Conservation (phyloP, 176 grass and related monocot genomes). For the Chrysopogon serrulatus region DNA sequence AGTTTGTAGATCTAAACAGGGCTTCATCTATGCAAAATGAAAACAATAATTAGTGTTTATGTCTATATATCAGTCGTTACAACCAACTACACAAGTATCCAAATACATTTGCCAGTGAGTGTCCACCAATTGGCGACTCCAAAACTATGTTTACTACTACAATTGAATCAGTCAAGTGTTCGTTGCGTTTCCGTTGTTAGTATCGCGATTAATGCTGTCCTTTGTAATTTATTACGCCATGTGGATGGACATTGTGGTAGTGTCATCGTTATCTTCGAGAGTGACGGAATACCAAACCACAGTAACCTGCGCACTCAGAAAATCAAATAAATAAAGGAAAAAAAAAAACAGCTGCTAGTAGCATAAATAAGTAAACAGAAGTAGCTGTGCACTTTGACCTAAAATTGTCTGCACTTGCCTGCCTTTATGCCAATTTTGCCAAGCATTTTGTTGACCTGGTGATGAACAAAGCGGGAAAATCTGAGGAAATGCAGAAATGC, state of each 20-base stretch:
- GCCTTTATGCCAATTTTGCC: background rate
- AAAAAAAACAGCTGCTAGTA: background rate
- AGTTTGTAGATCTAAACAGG: no score
- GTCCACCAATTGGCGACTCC: background rate
- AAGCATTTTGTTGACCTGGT: background rate
- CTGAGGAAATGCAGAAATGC: background rate
- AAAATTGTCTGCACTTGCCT: background rate
- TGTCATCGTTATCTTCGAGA: background rate
- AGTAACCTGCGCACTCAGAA: background rate
- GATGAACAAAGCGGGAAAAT: background rate
- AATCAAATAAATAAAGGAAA: background rate
- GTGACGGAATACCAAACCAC: conserved; percentile 4
- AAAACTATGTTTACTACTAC: background rate
- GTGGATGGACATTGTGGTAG: background rate
- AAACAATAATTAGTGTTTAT: no score
- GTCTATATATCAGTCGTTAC: background rate
- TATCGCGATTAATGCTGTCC: background rate
- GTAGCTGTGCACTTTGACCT: background rate
- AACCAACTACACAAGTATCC: background rate
- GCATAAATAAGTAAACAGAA: background rate
- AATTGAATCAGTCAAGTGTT: background rate
- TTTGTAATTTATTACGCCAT: background rate
- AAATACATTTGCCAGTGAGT: background rate
- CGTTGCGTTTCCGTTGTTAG: background rate
- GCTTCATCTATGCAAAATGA: no score